Evolutionary conservation across 805 yeast species (phyloP).

Genomic region (Metschnikowia cubensis): DNA sequence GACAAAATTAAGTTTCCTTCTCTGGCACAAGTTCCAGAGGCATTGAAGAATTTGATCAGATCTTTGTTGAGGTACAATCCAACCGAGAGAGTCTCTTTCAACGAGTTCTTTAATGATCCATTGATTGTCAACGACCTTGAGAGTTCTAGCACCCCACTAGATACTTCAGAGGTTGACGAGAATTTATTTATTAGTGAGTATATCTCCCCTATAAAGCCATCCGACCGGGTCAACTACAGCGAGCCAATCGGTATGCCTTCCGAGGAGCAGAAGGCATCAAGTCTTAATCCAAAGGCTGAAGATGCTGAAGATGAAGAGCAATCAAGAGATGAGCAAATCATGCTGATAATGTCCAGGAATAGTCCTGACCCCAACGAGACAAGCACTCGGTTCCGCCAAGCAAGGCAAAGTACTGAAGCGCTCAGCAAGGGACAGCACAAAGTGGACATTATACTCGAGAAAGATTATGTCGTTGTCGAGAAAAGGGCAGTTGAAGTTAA

Average conservation of each 20-base stretch:
- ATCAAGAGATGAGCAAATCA: constrained; percentile 43
- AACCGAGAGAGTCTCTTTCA: constrained; percentile 80
- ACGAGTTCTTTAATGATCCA: constrained; percentile 78
- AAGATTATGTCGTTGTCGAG: constrained; percentile 91
- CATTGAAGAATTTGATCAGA: constrained; percentile 66
- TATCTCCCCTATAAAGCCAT: constrained; percentile 41
- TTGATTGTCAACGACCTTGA: constrained; percentile 54
- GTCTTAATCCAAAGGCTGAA: background rate
- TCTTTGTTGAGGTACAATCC: constrained; percentile 80
- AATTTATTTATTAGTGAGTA: constrained; percentile 84
- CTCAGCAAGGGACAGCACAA: constrained; percentile 16
- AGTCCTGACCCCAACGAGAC: constrained; percentile 41
- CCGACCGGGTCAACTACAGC: constrained; percentile 20
- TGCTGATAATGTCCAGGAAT: constrained; percentile 39
- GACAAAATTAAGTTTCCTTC: constrained; percentile 78
- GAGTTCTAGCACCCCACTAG: constrained; percentile 54
- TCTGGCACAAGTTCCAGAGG: constrained; percentile 57
- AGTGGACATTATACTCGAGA: constrained; percentile 57
- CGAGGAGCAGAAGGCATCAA: background rate
- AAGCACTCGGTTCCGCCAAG: constrained; percentile 22
- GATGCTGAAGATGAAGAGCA: background rate
- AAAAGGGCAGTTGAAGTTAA: constrained; percentile 93
- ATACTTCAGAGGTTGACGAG: constrained; percentile 67
- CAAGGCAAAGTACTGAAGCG: constrained; percentile 10
- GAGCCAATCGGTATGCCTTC: constrained; percentile 14